Conservation (phyloP, 2,329 filamentous ascomycete genomes). For the Verruconis gallopava region DNA sequence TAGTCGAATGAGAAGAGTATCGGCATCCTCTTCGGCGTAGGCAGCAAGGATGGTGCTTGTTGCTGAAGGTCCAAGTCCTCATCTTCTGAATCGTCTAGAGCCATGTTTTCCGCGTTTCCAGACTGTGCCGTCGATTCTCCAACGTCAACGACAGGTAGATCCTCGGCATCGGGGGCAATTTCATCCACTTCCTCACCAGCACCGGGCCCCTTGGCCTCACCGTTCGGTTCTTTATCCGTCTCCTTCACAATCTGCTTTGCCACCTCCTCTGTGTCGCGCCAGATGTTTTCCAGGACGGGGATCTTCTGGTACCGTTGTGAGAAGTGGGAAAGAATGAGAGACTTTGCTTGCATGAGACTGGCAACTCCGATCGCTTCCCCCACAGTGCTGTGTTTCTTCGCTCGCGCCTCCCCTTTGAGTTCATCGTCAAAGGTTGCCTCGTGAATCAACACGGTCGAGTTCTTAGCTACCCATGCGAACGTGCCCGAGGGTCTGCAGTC, state of each 20-base stretch:
- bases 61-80: conserved; percentile 19
- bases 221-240: neutral
- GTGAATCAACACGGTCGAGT: conserved; percentile 76
- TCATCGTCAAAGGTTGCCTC: conserved; percentile 95
- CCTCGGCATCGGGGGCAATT: neutral
- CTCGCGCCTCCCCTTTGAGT: conserved; percentile 59
- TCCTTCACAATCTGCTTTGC: neutral
- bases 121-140: neutral
- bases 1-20: conserved; percentile 65
- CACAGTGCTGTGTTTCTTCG: conserved; percentile 86
- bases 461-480: conserved; percentile 59
- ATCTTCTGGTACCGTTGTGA: conserved; percentile 83
- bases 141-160: neutral
- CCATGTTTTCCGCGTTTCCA: neutral
- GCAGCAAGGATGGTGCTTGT: neutral
- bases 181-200: conserved; percentile 1
- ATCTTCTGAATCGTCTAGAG: neutral
- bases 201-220: neutral
- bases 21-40: neutral
- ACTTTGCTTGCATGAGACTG: conserved; percentile 61
- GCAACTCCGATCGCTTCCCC: conserved; percentile 73
- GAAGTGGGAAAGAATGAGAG: conserved; percentile 85
- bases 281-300: conserved; percentile 30
- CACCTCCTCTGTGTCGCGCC: neutral
- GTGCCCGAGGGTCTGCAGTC: conserved; percentile 69